Base-by-base conservation (phyloP, 345 rosid genomes). In the Lagerstroemia speciosa region DNA sequence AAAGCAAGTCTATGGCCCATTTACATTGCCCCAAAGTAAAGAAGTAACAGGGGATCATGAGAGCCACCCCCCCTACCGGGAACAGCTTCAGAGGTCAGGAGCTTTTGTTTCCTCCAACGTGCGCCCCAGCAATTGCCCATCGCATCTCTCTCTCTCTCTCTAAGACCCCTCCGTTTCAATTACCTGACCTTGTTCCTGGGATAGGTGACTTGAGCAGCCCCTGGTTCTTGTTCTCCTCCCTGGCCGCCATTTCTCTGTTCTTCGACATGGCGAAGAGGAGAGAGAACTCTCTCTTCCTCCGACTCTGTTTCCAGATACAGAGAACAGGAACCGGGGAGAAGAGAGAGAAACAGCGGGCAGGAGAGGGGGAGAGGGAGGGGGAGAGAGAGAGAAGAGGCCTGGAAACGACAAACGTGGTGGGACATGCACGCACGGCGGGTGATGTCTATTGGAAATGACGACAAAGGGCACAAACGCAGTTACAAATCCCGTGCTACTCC, bases 51-150 rank as follows among this genome's bases (percentile, higher is more conserved):
- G 30, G 53, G 66, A 24, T 8, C 29, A 5, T 10, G 24, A 53
- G 34, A n/a, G 55, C n/a, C n/a, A 31, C 30, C 29, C 22, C 69
- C 24, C 31, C 22, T 69, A 78, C 81, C 76, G 10, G 71, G 31
- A 31, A 61, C 8, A 66, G 66, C 61, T 20, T 27, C 65, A 29
- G 81, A 72, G 22, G 70, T 55, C 31, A 64, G 55, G 34, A 52
- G 31, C 43, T 27, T 73, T 62, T 43, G 71, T 20, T 48, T 70
- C 62, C 62, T 69, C 45, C n/a, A 26, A 64, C 52, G 63, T 37
- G 60, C 33, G 15, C 71, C 67, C 32, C 11, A 72, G 64, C 81
- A 78, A 78, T 78, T 72, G 45, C 81, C 78, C 81, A 71, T 72
- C 32, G 63, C 34, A 58, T 64, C 26, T 22, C 48, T 37, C 50